phyloP scores from a whole-genome alignment of 805 yeast species.

The Candida sonorensis region DNA sequence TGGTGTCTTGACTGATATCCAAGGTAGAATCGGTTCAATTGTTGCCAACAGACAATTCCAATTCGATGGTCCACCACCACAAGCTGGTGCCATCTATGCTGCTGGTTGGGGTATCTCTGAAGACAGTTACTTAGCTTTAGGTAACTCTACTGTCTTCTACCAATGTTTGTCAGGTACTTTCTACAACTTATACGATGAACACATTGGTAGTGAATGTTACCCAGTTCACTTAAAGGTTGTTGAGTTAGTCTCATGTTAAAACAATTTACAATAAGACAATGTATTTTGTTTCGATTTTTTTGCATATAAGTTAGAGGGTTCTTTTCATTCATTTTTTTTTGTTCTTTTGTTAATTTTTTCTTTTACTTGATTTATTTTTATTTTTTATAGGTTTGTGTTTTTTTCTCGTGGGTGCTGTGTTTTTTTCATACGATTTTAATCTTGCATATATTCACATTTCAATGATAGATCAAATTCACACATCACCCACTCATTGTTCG shows the following conservation, averaged over 20 bases:
- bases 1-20: slow-evolving; percentile 37
- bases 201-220: slow-evolving; percentile 39
- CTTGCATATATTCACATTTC: no score
- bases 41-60: slow-evolving; percentile 61
- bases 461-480: no score
- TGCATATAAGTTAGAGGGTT: slow-evolving; percentile 1
- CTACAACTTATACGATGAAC: slow-evolving; percentile 51
- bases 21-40: slow-evolving; percentile 50
- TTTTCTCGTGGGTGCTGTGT: no score
- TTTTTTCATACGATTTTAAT: no score
- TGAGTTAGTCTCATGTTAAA: slow-evolving; percentile 32
- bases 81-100: slow-evolving; percentile 49
- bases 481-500: no score
- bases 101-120: slow-evolving; percentile 42
- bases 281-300: neutral
- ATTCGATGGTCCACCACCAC: slow-evolving; percentile 62
- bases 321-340: no score
- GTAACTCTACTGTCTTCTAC: slow-evolving; percentile 40
- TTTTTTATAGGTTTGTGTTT: no score
- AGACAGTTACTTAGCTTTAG: slow-evolving; percentile 44
- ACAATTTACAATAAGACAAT: neutral
- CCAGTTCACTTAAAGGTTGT: slow-evolving; percentile 38
- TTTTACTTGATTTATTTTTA: no score
- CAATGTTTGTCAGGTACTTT: slow-evolving; percentile 50
- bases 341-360: no score